Evolutionary conservation across 176 grass and related monocot species (phyloP).

Genomic region (Pharus latifolius): DNA sequence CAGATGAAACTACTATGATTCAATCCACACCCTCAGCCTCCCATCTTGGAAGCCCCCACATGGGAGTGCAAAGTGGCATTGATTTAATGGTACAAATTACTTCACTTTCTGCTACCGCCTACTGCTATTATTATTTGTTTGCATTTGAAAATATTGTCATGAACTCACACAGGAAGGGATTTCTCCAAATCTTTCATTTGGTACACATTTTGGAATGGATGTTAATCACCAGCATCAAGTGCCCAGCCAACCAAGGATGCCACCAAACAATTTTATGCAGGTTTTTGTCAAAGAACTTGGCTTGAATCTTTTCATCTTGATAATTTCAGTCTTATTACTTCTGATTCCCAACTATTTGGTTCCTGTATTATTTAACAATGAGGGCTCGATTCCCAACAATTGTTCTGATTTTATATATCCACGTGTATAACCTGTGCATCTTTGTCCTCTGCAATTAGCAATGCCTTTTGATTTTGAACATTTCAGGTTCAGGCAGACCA

Average conservation of each 20-base stretch:
- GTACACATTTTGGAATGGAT: conserved; percentile 72
- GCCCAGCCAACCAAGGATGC: conserved; percentile 54
- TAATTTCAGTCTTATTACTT: background rate
- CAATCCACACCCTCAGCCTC: conserved; percentile 29
- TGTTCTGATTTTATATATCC: conserved; percentile 4
- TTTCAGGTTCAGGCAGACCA: conserved; percentile 63
- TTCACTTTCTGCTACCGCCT: conserved; percentile 16
- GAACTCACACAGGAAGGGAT: conserved; percentile 70
- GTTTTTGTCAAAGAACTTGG: conserved; percentile 25
- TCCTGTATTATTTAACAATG: background rate
- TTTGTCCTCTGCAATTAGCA: background rate
- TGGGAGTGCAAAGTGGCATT: conserved; percentile 49
- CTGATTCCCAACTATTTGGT: background rate
- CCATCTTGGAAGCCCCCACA: conserved; percentile 50
- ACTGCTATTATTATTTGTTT: conserved; percentile 3
- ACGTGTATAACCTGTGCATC: background rate
- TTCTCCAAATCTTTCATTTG: conserved; percentile 76
- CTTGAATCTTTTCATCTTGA: background rate
- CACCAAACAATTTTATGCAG: conserved; percentile 63
- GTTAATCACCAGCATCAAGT: conserved; percentile 71
- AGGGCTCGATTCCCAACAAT: background rate
- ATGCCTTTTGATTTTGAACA: background rate
- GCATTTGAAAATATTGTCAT: background rate
- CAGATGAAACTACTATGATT: conserved; percentile 41
- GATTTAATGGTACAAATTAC: conserved; percentile 55